phyloP scores from a whole-genome alignment of 2,329 filamentous ascomycete genomes.

The Dothistroma pini region DNA sequence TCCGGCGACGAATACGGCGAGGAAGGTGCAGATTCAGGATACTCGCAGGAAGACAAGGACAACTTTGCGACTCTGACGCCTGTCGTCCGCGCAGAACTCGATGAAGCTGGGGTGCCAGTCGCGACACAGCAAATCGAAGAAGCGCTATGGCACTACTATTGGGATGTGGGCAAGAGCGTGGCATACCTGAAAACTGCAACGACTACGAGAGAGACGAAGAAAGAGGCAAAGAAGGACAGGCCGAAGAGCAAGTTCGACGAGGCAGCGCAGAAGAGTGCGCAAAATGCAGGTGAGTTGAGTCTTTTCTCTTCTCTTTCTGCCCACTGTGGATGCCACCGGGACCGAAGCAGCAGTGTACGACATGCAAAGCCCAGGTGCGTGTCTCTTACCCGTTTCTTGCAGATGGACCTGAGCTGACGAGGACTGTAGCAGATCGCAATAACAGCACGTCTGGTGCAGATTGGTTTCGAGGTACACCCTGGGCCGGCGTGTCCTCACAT shows the following conservation, averaged over 20 bases:
- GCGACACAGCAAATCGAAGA: constrained; percentile 77
- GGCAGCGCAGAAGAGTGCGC: constrained; percentile 42
- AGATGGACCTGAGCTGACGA: constrained; percentile 26
- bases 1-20: constrained; percentile 47
- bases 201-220: constrained; percentile 25
- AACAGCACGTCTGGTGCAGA: constrained; percentile 43
- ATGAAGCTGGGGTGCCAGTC: constrained; percentile 42
- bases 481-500: constrained; percentile 68
- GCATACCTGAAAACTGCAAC: constrained; percentile 62
- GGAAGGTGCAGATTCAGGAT: constrained; percentile 35
- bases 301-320: constrained; percentile 7
- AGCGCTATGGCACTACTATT: constrained; percentile 92
- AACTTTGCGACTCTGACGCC: constrained; percentile 34
- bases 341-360: neutral
- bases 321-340: neutral
- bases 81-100: constrained; percentile 34
- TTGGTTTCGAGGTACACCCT: constrained; percentile 82
- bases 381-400: neutral
- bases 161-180: constrained; percentile 82
- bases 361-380: constrained; percentile 6
- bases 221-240: constrained; percentile 38
- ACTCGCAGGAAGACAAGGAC: constrained; percentile 39
- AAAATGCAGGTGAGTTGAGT: constrained; percentile 45
- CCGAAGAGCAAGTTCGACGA: constrained; percentile 45
- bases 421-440: neutral